These are phyloP conservation scores for Poronia punctata DNA, from an alignment of 495 filamentous ascomycete species.

Conservation along the genomic window DNA sequence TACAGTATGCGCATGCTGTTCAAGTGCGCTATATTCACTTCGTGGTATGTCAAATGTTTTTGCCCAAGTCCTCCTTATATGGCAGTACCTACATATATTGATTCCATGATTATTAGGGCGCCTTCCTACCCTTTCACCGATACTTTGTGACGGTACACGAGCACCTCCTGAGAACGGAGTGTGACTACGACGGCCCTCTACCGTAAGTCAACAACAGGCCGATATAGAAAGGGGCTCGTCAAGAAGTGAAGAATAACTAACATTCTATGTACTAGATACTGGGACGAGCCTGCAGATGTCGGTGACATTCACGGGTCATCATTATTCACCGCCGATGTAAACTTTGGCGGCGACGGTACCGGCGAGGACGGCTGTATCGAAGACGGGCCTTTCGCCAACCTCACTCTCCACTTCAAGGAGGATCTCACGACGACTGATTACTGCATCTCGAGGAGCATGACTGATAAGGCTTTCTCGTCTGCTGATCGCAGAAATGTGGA, in stretches of 20 bases:
- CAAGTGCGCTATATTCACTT: conserved; percentile 28
- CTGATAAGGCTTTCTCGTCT: conserved; percentile 16
- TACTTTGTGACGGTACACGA: conserved; percentile 41
- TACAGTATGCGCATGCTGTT: conserved; percentile 31
- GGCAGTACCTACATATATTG: too few relatives aligned
- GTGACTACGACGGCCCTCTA: conserved; percentile 36
- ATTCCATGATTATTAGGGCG: too few relatives aligned
- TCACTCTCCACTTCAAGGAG: conserved; percentile 31
- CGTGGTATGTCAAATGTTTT: conserved; percentile 13
- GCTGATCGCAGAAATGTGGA: conserved; percentile 19
- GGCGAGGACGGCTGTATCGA: conserved; percentile 26
- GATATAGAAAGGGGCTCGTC: not conserved
- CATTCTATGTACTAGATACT: conserved; percentile 31
- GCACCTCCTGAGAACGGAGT: conserved; percentile 34
- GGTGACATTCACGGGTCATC: conserved; percentile 25
- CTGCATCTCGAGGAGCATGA: conserved; percentile 30
- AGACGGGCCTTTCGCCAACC: conserved; percentile 37
- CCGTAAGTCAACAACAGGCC: conserved; percentile 34
- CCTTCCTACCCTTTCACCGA: conserved; percentile 46
- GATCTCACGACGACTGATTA: conserved; percentile 18
- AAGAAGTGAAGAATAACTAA: not conserved
- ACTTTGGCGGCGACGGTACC: conserved; percentile 40
- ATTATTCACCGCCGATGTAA: conserved; percentile 26
- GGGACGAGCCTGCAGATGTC: conserved; percentile 39
- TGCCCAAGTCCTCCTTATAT: too few relatives aligned